Conservation (phyloP, 371 early-diverging fungal genomes). For the Apophysomyces ossiformis region DNA sequence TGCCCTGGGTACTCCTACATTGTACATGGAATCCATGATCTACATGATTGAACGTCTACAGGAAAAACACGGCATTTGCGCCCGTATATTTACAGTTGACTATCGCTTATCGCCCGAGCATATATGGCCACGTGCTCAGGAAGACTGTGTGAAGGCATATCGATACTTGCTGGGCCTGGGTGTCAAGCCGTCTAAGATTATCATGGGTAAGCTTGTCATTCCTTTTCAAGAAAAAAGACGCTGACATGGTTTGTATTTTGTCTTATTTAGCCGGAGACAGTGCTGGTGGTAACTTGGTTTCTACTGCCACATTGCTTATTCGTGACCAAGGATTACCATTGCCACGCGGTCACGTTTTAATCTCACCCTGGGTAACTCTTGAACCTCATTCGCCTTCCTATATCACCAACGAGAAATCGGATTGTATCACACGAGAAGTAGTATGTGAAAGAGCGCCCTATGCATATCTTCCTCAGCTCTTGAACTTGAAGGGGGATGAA, state of each 20-base stretch:
- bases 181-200: conserved; percentile 29
- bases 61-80: conserved; percentile 25
- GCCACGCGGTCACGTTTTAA: conserved; percentile 31
- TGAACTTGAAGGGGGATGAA: conserved; percentile 14
- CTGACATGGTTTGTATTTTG: background rate
- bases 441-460: background rate
- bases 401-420: conserved; percentile 15
- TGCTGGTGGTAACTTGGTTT: conserved; percentile 44
- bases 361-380: conserved; percentile 43
- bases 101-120: conserved; percentile 27
- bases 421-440: conserved; percentile 11
- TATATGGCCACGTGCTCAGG: conserved; percentile 20
- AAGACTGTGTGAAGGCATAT: conserved; percentile 33
- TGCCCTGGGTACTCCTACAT: conserved; percentile 23
- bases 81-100: conserved; percentile 34
- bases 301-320: conserved; percentile 20
- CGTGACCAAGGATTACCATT: conserved; percentile 29
- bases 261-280: conserved; percentile 38
- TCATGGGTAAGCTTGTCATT: conserved; percentile 30
- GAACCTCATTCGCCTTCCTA: conserved; percentile 23
- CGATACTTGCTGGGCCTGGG: conserved; percentile 32
- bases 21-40: conserved; percentile 36
- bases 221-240: background rate
- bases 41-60: conserved; percentile 28
- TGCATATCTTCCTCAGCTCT: conserved; percentile 13